Evolutionary conservation across 306 rosid species (phyloP).

Genomic region (Spatholobus suberectus): DNA sequence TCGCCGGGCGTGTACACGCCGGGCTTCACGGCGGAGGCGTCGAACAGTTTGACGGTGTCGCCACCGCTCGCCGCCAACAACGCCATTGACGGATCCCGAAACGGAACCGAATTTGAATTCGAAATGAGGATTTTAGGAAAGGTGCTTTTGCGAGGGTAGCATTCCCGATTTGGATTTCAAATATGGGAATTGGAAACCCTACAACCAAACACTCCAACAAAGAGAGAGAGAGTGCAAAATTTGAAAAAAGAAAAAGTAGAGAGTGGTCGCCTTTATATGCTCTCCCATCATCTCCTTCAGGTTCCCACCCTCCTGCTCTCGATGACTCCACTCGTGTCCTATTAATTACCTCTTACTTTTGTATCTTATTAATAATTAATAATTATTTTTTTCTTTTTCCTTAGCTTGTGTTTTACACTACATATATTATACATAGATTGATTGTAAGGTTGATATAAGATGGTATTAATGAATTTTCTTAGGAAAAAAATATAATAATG

Average conservation of each 20-base stretch:
- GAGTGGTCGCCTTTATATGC: constrained; percentile 47
- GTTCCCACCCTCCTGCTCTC: constrained; percentile 37
- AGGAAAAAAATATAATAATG: too few relatives aligned
- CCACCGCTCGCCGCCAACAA: constrained; percentile 91
- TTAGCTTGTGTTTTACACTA: neutral
- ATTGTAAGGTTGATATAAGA: too few relatives aligned
- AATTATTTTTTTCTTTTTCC: neutral
- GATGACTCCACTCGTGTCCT: neutral
- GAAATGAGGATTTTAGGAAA: neutral
- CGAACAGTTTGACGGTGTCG: constrained; percentile 92
- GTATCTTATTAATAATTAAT: neutral
- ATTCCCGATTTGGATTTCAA: constrained; percentile 36
- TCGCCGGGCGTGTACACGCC: constrained; percentile 57
- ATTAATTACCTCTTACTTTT: neutral
- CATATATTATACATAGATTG: too few relatives aligned
- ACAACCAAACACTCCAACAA: neutral
- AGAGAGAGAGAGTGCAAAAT: constrained; percentile 28
- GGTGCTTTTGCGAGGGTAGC: neutral
- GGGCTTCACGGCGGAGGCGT: constrained; percentile 79
- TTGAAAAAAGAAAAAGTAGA: constrained; percentile 35
- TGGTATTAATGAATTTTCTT: too few relatives aligned
- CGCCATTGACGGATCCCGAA: constrained; percentile 76
- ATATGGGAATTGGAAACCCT: constrained; percentile 50
- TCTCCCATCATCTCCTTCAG: neutral
- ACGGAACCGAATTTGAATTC: neutral